Evolutionary conservation across 2,329 filamentous ascomycete genomes (phyloP).

Genomic region (Falciphora oryzae): DNA sequence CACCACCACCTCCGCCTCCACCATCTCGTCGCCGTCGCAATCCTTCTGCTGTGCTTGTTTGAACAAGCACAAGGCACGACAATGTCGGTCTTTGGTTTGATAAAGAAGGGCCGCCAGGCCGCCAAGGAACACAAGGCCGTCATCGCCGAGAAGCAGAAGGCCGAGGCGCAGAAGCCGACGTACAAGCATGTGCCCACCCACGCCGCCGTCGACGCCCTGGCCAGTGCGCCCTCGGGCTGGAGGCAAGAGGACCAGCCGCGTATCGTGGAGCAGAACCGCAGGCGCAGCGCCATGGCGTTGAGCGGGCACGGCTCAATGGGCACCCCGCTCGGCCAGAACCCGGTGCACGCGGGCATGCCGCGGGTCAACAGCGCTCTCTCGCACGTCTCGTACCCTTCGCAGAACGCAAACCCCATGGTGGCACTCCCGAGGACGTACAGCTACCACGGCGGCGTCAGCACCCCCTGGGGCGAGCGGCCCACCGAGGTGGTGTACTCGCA

Average conservation of each 20-base stretch:
- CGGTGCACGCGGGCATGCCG: slow-evolving; percentile 32
- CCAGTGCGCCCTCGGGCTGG: slow-evolving; percentile 47
- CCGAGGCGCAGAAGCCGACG: slow-evolving; percentile 34
- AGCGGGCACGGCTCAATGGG: slow-evolving; percentile 21
- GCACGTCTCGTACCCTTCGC: slow-evolving; percentile 13
- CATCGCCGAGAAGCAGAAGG: slow-evolving; percentile 39
- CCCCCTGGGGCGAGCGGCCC: slow-evolving; percentile 26
- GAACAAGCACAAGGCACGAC: neutral
- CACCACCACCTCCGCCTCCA: too few relatives aligned
- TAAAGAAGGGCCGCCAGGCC: slow-evolving; percentile 46
- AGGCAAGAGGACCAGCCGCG: slow-evolving; percentile 38
- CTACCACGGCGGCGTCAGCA: slow-evolving; percentile 25
- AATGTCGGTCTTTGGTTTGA: slow-evolving; percentile 54
- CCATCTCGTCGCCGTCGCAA: neutral
- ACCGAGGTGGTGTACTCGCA: slow-evolving; percentile 26
- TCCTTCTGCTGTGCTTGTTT: neutral
- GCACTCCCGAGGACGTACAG: slow-evolving; percentile 13
- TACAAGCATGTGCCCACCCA: slow-evolving; percentile 59
- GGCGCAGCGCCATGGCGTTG: slow-evolving; percentile 42
- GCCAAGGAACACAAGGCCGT: slow-evolving; percentile 49
- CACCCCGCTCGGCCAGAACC: slow-evolving; percentile 19
- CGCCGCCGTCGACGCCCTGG: slow-evolving; percentile 52
- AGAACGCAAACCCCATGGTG: slow-evolving; percentile 10
- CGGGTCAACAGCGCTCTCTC: slow-evolving; percentile 30
- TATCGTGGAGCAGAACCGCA: slow-evolving; percentile 45